Percentiles rank a stretch among this genome's conserved stretches.
These are phyloP conservation scores for Suillus placidus DNA, from an alignment of 768 basidiomycete species.

Conservation along the genomic window DNA sequence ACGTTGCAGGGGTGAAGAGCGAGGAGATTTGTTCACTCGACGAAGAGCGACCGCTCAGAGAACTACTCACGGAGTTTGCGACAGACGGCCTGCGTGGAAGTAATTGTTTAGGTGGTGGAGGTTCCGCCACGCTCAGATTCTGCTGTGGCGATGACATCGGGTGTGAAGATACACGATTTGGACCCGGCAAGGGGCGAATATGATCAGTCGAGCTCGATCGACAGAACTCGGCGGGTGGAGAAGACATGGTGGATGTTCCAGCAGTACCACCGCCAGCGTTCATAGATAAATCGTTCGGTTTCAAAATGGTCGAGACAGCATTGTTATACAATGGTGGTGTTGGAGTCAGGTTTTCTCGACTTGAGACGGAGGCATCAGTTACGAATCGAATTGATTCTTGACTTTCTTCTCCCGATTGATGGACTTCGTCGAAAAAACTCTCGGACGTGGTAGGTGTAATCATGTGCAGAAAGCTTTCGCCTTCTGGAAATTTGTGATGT, in stretches of 20 bases:
- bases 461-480: constrained; percentile 36
- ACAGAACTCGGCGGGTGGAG: constrained; percentile 17
- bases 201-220: constrained; percentile 2
- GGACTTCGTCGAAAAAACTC: constrained; percentile 19
- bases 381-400: constrained; percentile 12
- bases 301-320: constrained; percentile 25
- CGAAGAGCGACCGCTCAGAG: constrained; percentile 15
- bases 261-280: constrained; percentile 4
- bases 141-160: constrained; percentile 20
- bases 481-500: constrained; percentile 14
- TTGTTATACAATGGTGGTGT: constrained; percentile 30
- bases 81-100: constrained; percentile 27
- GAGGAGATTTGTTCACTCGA: constrained; percentile 18
- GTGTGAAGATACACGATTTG: constrained; percentile 15
- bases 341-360: constrained; percentile 15
- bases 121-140: constrained; percentile 17
- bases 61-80: constrained; percentile 29
- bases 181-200: constrained; percentile 15
- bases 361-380: constrained; percentile 7
- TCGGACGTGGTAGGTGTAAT: constrained; percentile 30
- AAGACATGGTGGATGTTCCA: constrained; percentile 11
- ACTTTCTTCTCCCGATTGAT: constrained; percentile 25
- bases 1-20: constrained; percentile 20
- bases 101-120: constrained; percentile 14
- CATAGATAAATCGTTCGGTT: constrained; percentile 10